Base-by-base conservation (phyloP, 2,329 filamentous ascomycete species). In the Cladosporium sp. region DNA sequence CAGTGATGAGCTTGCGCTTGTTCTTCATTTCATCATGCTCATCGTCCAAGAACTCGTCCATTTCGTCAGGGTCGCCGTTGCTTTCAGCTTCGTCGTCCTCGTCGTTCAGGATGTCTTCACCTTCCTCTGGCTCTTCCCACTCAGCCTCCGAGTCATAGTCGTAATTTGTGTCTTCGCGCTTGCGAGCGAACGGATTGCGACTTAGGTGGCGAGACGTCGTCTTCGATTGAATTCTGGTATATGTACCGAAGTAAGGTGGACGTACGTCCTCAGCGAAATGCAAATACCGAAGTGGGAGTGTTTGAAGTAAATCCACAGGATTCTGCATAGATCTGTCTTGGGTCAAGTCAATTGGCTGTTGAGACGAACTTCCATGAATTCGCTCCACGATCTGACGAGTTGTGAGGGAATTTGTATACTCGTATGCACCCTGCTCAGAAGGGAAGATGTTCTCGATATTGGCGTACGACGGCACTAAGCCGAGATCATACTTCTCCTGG, bases 1-100 rank as follows among this genome's bases (percentile, higher is more conserved):
- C 85, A 34, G 78, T 83, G 67, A 83, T 76, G 6, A 82, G 73
- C 75, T 87, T 73, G 71, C 83, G 77, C 78, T 83, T 82, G 74
- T 78, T 70, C 76, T 82, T 68, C 73, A 94, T 90, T 55, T 62
- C 63, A 57, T 72, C 70, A 25, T 95, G 90, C 5, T 90, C 90
- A 66, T 95, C 90, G 65, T 96, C 92, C 1, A 97, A 79, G 69
- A 97, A 97, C 17, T 86, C 92, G 3, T 91, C 90, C 86, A 96
- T 88, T 60, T 95, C 92, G 62, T 90, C 88, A 15, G 90, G 88
- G n/a, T 85, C 88, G 11, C 90, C 81, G 51, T 88, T 86, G 43
- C 89, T 88, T 25, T 88, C 88, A 9, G 87, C 84, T 52, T 84
- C 82, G 5, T 88, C 85, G 58, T 88, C 85, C 30, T 83, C 84